phyloP scores from a whole-genome alignment of 2,329 filamentous ascomycete species.

The Aspergillus sojae region DNA sequence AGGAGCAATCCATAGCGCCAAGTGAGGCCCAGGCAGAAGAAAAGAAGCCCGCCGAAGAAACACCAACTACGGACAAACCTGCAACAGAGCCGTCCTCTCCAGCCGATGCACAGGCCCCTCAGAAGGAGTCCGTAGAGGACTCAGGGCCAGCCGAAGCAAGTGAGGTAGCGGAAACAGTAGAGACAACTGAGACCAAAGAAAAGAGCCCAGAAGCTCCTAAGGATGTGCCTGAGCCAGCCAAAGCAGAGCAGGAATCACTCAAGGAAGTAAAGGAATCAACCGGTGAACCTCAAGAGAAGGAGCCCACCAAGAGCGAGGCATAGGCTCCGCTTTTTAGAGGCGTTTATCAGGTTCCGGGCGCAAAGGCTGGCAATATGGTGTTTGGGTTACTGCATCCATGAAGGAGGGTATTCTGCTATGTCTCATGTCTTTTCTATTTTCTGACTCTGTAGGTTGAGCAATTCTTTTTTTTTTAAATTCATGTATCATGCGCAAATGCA shows the following conservation, averaged over 20 bases:
- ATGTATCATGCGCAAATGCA: conserved; percentile 2
- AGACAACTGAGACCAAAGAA: conserved; percentile 17
- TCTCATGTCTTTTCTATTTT: conserved; percentile 11
- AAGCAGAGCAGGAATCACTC: conserved; percentile 14
- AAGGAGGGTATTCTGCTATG: conserved; percentile 16
- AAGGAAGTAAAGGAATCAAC: conserved; percentile 26
- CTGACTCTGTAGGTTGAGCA: conserved; percentile 2
- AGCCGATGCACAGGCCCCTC: conserved; percentile 22
- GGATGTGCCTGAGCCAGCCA: conserved; percentile 17
- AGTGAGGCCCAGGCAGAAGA: conserved; percentile 26
- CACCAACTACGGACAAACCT: conserved; percentile 22
- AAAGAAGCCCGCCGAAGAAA: conserved; percentile 27
- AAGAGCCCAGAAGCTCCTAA: conserved; percentile 19
- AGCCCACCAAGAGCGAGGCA: conserved; percentile 35
- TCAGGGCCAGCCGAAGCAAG: conserved; percentile 18
- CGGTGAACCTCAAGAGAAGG: conserved; percentile 31
- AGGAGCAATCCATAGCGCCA: conserved; percentile 19
- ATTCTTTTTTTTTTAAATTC: not conserved
- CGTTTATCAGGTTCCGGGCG: conserved; percentile 36
- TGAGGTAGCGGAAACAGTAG: conserved; percentile 15
- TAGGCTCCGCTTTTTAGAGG: conserved; percentile 21
- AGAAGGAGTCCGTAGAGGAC: conserved; percentile 22
- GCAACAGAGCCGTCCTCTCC: conserved; percentile 22
- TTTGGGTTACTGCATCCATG: conserved; percentile 31
- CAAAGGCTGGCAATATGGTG: conserved; percentile 41